phyloP scores from a whole-genome alignment of 2,329 filamentous ascomycete species.

The Ramichloridium luteum region DNA sequence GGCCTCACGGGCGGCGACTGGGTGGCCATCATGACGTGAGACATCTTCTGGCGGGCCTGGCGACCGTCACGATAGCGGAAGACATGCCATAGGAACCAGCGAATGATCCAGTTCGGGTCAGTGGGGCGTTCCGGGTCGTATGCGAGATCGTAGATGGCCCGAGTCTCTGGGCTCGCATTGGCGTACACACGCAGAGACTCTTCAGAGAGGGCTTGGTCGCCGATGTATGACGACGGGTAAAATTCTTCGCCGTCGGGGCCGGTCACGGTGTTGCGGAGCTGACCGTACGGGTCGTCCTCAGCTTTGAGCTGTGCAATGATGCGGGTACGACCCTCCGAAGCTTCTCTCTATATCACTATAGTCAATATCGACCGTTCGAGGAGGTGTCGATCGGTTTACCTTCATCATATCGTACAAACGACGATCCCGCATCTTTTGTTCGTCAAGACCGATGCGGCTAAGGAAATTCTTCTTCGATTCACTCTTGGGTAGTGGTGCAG shows the following conservation, averaged over 20 bases:
- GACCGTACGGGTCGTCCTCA: constrained; percentile 1
- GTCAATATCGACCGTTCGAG: neutral
- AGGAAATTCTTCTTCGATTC: constrained; percentile 31
- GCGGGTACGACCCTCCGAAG: constrained; percentile 27
- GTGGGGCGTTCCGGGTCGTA: constrained; percentile 24
- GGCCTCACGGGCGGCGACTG: too few species aligned
- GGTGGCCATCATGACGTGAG: too few species aligned
- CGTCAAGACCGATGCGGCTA: constrained; percentile 27
- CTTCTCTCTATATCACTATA: constrained; percentile 26
- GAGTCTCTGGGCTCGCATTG: constrained; percentile 24
- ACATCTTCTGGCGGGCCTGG: constrained; percentile 4
- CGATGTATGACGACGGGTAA: constrained; percentile 6
- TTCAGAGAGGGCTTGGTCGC: constrained; percentile 14
- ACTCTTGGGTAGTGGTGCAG: constrained; percentile 26
- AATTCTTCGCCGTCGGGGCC: constrained; percentile 1
- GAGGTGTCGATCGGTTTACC: constrained; percentile 16
- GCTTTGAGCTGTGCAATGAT: constrained; percentile 23
- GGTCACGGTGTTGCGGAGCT: neutral
- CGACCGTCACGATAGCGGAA: constrained; percentile 34
- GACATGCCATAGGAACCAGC: constrained; percentile 38
- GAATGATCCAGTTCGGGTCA: constrained; percentile 35
- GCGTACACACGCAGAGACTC: constrained; percentile 8
- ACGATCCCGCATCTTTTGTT: constrained; percentile 20
- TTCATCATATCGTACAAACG: constrained; percentile 30
- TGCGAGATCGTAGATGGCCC: constrained; percentile 28